Percentiles rank a stretch among this genome's conserved stretches.
Conservation (phyloP, 2,329 filamentous ascomycete genomes). For the Verticillium tricorpus region DNA sequence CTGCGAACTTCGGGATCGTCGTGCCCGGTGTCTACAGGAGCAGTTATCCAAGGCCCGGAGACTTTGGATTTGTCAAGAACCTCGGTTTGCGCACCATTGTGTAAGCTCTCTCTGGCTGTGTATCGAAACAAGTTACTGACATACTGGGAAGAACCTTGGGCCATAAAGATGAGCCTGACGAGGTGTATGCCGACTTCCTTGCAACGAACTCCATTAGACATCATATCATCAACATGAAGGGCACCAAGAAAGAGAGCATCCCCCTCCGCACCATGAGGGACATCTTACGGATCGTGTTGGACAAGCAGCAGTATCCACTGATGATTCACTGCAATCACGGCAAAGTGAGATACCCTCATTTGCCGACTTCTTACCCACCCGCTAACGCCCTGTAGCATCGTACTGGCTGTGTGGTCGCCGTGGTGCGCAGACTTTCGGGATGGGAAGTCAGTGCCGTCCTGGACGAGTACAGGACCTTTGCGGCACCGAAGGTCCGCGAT, state of each 20-base stretch:
- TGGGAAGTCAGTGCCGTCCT: slow-evolving; percentile 61
- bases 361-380: background rate
- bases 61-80: slow-evolving; percentile 64
- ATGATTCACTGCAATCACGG: slow-evolving; percentile 93
- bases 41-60: slow-evolving; percentile 68
- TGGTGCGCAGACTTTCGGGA: slow-evolving; percentile 68
- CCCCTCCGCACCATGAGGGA: slow-evolving; percentile 62
- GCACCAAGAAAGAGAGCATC: slow-evolving; percentile 81
- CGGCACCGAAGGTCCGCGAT: slow-evolving; percentile 55
- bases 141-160: slow-evolving; percentile 52
- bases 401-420: slow-evolving; percentile 82
- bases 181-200: slow-evolving; percentile 59
- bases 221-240: slow-evolving; percentile 70
- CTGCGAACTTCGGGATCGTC: slow-evolving; percentile 73
- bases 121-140: slow-evolving; percentile 9
- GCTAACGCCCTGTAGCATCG: slow-evolving; percentile 55
- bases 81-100: slow-evolving; percentile 76
- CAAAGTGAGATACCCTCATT: slow-evolving; percentile 44
- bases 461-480: slow-evolving; percentile 69
- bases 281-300: slow-evolving; percentile 67
- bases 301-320: slow-evolving; percentile 71
- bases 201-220: slow-evolving; percentile 64
- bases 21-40: slow-evolving; percentile 74
- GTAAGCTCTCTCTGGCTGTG: slow-evolving; percentile 39
- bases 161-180: slow-evolving; percentile 51